Percentiles rank a stretch among this genome's conserved stretches.
Evolutionary conservation across 805 yeast genomes (phyloP).

Genomic region (Cyberlindnera nakhonratchasimensis): DNA sequence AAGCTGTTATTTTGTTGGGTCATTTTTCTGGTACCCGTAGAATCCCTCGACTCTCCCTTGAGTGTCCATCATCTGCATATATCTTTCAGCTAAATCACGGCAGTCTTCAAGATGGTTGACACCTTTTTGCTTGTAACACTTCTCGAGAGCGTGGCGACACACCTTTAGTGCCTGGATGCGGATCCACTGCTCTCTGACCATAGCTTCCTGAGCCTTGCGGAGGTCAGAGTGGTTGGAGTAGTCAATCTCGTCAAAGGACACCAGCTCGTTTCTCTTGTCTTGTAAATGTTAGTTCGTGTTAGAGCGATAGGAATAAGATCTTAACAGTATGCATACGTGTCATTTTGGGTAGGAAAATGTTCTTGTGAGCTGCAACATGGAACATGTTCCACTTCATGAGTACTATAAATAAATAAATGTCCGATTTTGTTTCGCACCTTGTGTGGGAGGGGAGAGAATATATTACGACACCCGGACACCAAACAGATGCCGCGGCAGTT

Average conservation of each 20-base stretch:
- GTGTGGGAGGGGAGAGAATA: too few relatives aligned
- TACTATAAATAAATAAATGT: too few relatives aligned
- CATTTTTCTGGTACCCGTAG: constrained; percentile 86
- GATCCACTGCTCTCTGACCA: constrained; percentile 78
- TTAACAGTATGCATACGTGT: constrained; percentile 2
- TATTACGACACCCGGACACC: too few relatives aligned
- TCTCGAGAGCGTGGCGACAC: constrained; percentile 70
- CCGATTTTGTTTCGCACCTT: too few relatives aligned
- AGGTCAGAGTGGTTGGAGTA: constrained; percentile 62
- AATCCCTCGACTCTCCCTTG: constrained; percentile 65
- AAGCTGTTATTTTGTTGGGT: constrained; percentile 61
- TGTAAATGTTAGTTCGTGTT: not conserved
- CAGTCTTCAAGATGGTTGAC: constrained; percentile 77
- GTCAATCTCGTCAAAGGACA: constrained; percentile 80
- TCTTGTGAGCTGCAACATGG: not conserved
- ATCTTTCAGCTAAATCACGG: constrained; percentile 70
- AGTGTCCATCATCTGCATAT: constrained; percentile 69
- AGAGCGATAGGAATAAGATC: not conserved
- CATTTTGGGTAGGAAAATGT: not conserved
- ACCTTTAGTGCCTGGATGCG: constrained; percentile 63
- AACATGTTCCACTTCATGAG: too few relatives aligned
- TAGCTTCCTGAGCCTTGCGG: constrained; percentile 69
- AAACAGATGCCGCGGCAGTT: too few relatives aligned
- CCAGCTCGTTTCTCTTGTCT: constrained; percentile 58
- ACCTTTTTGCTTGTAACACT: constrained; percentile 60